phyloP scores from a whole-genome alignment of 176 grass and related monocot species.

The Eleusine indica region DNA sequence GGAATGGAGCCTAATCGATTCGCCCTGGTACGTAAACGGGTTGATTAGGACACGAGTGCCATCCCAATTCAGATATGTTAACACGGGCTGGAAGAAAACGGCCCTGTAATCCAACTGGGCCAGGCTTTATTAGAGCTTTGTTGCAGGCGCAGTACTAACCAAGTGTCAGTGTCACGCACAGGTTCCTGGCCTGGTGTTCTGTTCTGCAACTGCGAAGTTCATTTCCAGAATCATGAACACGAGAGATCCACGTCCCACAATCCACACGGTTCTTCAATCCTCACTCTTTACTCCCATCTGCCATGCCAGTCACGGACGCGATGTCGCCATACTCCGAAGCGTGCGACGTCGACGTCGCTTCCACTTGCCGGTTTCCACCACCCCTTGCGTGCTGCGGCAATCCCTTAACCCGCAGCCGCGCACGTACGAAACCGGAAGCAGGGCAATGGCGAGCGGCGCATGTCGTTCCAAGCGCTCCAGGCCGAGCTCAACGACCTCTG shows the following conservation, averaged over 20 bases:
- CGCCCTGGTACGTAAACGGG: too few species aligned
- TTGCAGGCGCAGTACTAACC: background rate
- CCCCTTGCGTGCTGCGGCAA: too few species aligned
- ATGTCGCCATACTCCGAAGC: background rate
- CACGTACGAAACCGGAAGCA: background rate
- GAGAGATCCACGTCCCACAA: background rate
- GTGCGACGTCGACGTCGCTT: conserved; percentile 2
- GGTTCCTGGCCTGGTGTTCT: background rate
- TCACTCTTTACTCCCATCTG: background rate
- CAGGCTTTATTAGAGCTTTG: background rate
- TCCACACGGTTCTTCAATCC: background rate
- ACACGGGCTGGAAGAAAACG: background rate
- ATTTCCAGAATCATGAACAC: background rate
- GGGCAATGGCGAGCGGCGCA: background rate
- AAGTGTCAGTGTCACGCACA: background rate
- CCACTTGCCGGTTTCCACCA: background rate
- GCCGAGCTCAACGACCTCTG: too few species aligned
- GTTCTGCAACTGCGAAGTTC: background rate
- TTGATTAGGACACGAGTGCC: too few species aligned
- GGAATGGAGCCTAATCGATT: background rate
- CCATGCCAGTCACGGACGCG: background rate
- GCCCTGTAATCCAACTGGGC: background rate
- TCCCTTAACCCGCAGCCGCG: too few species aligned
- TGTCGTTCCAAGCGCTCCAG: background rate
- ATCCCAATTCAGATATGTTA: background rate